phyloP scores from a whole-genome alignment of 495 filamentous ascomycete species.

The Trichoderma gamsii region DNA sequence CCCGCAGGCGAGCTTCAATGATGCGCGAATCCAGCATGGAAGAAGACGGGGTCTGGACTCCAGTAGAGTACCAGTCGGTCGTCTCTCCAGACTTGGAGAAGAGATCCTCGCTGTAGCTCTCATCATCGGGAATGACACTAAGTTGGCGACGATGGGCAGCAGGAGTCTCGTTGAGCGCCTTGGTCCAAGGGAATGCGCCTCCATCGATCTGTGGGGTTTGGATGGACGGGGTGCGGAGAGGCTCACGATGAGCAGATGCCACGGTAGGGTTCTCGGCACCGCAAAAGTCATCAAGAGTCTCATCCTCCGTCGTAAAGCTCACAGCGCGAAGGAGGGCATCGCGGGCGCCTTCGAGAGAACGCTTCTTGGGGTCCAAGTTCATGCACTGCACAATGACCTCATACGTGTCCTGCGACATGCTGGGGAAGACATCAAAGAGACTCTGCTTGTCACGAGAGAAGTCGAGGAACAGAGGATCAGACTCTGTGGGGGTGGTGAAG shows the following conservation, averaged over 20 bases:
- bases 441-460: conserved; percentile 89
- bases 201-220: conserved; percentile 76
- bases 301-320: conserved; percentile 85
- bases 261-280: conserved; percentile 64
- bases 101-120: conserved; percentile 77
- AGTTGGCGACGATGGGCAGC: conserved; percentile 66
- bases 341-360: conserved; percentile 70
- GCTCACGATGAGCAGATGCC: conserved; percentile 85
- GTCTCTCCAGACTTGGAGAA: conserved; percentile 75
- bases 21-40: conserved; percentile 72
- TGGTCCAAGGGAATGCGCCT: conserved; percentile 89
- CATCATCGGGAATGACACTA: conserved; percentile 72
- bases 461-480: conserved; percentile 84
- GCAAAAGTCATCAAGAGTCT: conserved; percentile 90
- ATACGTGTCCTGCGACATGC: conserved; percentile 96
- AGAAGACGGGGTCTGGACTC: conserved; percentile 64
- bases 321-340: conserved; percentile 69
- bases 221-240: conserved; percentile 90
- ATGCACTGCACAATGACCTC: conserved; percentile 84
- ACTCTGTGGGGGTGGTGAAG: conserved; percentile 78
- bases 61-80: conserved; percentile 65
- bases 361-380: conserved; percentile 82
- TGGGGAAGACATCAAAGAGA: conserved; percentile 95
- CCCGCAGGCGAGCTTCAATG: conserved; percentile 64
- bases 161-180: conserved; percentile 74